A percentile compares a stretch with the other conserved stretches of the same genome.
phyloP scores from a whole-genome alignment of 306 rosid species.

The Senna siamea region DNA sequence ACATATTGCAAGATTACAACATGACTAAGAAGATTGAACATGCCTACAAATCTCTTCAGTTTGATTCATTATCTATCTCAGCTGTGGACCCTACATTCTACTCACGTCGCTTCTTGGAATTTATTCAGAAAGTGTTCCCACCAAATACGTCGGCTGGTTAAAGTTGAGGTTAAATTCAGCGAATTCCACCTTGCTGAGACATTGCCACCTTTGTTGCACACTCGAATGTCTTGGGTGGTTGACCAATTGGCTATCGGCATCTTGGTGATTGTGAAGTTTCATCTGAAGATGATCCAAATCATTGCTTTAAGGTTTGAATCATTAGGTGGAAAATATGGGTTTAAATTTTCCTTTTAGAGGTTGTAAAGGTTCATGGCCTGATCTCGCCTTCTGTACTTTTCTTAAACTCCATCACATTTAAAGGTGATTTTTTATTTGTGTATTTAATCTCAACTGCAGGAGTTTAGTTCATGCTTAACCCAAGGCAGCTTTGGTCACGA shows the following conservation, averaged over 20 bases:
- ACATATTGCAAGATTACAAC: slow-evolving; percentile 92
- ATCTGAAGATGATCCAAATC: slow-evolving; percentile 16
- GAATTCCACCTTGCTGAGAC: slow-evolving; percentile 21
- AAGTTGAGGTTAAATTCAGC: slow-evolving; percentile 29
- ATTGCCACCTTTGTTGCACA: slow-evolving; percentile 35
- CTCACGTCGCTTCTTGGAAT: slow-evolving; percentile 87
- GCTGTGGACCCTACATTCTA: slow-evolving; percentile 95
- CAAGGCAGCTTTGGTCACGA: background rate
- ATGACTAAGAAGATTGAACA: slow-evolving; percentile 91
- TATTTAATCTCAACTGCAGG: background rate
- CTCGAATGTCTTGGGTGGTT: slow-evolving; percentile 2
- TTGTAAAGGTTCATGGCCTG: slow-evolving; percentile 5
- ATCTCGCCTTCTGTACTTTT: background rate
- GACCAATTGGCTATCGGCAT: slow-evolving; percentile 8
- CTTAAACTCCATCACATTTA: background rate
- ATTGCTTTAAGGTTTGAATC: background rate
- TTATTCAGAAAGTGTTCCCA: slow-evolving; percentile 86
- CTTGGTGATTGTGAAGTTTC: slow-evolving; percentile 4
- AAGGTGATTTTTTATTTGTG: background rate
- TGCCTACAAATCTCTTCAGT: slow-evolving; percentile 85
- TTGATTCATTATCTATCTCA: slow-evolving; percentile 88
- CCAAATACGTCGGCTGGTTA: slow-evolving; percentile 50
- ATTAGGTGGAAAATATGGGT: slow-evolving; percentile 16
- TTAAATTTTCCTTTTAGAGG: slow-evolving; percentile 10
- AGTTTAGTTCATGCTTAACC: background rate